Evolutionary conservation across 441 rosid genomes (phyloP), one percentile per base, ranked within the genome.

Genomic region (Corymbia citriodora): DNA sequence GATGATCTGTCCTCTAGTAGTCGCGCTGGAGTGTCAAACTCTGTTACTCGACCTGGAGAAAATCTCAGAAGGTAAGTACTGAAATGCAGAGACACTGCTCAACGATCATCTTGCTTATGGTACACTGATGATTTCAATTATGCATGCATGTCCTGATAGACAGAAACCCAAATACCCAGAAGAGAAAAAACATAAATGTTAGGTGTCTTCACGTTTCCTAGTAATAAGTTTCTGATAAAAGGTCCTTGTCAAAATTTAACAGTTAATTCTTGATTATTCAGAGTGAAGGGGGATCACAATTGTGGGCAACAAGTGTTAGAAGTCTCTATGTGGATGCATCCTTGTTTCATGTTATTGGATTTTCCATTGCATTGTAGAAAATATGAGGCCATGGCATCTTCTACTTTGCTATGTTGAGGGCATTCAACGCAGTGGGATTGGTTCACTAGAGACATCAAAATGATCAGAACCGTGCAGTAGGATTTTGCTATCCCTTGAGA

Each of bases 1-100:
- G 99, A 97, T 88, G 99, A 93, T 93, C 97, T 97, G 90, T 98
- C 99, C 93, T 98, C 99, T 88, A 98, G 91, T 57, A 98, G 97
- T 88, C 95, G 93, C 3, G 87, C 88, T 17, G 99, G 99, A 87
- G 98, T 94, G 93, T 98, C 99, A 91, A 97, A 98, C 94, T 98
- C 99, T 55, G 99, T 97, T 87, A 95, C 97, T 94, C 96, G 95
- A 87, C 99, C 99, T 98, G 96, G 92, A 95, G 93, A 54, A 87
- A 74, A 36, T 79, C 52, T 45, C 85, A 79, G 85, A 79, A 45
- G 10, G 52, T 79, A 45, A 79, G 85, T 74, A 79, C 52, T 45
- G 53, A 79, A 79, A n/a, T 79, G 85, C 53, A 2, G 85, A 12
- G 52, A 79, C 85, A 45, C n/a, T 45, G 52, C 85, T 45, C 45